Base-by-base conservation (phyloP, 208 protist species). In the Tritrichomonas musculus region DNA sequence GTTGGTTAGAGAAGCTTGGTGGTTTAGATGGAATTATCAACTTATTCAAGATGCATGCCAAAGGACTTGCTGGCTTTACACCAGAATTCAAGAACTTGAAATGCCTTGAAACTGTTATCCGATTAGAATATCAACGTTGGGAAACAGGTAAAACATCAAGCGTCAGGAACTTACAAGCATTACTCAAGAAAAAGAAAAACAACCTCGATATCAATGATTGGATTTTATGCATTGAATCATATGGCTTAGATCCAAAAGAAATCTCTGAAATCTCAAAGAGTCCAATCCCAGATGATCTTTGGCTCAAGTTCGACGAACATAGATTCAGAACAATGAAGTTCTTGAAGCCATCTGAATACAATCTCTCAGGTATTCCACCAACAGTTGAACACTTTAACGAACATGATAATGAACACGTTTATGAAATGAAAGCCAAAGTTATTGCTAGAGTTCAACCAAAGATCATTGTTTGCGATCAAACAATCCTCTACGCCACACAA, bases 401-500 rank as follows among this genome's bases (percentile, higher is more conserved):
- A 41, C 33, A 20, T 30, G 88, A 93, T 27, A 49, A 93, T 65
- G 64, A 73, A 33, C 44, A 73, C 55, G 44, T 49, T 11, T 93
- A 93, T 33, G 55, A 66, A 44, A 20, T 9, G 33, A 88, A 41
- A 57, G 77, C 77, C 47, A 88, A 88, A 47, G 17, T 88, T 49
- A n/a, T 88, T 49, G 41, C 33, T 22, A 1, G 53, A 22, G 17
- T 65, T 27, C 17, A 64, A 9, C 39, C 49, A 55, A 75, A 36
- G 13, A 60, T n/a, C 3, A 11, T 93, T 36, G 30, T 33, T 44
- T 75, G n/a, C 39, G 64, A 93, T 33, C 20, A 25, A 47, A 93
- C 88, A 75, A 93, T 93, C 36, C 47, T 93, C 22, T 93, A 93
- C 33, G 41, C 88, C 50, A 93, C 88, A 75, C 41, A 49, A 17